Evolutionary conservation across 192 early-diverging fungal genomes (phyloP).

Genomic region (Backusella sp.): DNA sequence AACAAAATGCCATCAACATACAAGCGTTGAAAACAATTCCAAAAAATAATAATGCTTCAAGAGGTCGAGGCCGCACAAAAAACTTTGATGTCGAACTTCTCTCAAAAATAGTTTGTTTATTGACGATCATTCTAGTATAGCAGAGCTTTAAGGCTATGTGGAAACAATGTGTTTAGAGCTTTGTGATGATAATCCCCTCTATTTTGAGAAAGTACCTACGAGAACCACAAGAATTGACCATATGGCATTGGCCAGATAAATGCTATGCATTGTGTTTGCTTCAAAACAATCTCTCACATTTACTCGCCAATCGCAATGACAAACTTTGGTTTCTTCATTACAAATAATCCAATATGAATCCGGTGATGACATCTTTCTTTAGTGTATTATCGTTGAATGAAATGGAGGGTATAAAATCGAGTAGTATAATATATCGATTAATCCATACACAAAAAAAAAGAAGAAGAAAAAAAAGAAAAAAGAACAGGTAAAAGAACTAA

Average conservation of each 20-base stretch:
- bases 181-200: not conserved
- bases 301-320: slow-evolving; percentile 35
- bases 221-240: slow-evolving; percentile 2
- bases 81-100: not conserved
- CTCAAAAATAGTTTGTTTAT: slow-evolving; percentile 12
- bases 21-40: slow-evolving; percentile 18
- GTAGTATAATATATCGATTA: not conserved
- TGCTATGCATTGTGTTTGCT: not conserved
- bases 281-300: slow-evolving; percentile 8
- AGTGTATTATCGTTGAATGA: not conserved
- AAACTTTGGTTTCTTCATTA: slow-evolving; percentile 1
- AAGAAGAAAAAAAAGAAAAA: not conserved
- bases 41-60: slow-evolving; percentile 23
- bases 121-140: slow-evolving; percentile 8
- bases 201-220: slow-evolving; percentile 8
- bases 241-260: slow-evolving; percentile 12
- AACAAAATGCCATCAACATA: not conserved
- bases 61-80: slow-evolving; percentile 26
- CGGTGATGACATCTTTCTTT: not conserved
- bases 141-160: not conserved
- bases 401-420: not conserved
- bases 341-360: slow-evolving; percentile 23
- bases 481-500: not conserved
- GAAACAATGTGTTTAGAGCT: not conserved
- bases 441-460: not conserved